phyloP scores from a whole-genome alignment of 257 asterid species.

The Solanum tacnaense region DNA sequence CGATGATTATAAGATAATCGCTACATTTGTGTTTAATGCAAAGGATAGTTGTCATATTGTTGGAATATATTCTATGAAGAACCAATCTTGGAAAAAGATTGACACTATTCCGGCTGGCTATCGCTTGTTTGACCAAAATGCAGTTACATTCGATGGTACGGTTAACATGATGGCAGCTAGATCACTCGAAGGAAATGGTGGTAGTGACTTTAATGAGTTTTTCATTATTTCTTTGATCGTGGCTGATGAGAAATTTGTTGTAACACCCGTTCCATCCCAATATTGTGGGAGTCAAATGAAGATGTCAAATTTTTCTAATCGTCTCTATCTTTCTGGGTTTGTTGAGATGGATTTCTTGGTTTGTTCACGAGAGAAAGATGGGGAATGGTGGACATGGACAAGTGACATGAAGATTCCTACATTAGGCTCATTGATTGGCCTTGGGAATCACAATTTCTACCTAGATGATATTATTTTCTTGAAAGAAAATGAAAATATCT shows the following conservation, averaged over 20 bases:
- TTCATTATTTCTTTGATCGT: background rate
- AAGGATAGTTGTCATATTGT: background rate
- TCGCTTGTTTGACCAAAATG: background rate
- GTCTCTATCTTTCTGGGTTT: background rate
- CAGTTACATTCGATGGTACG: background rate
- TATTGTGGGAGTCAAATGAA: background rate
- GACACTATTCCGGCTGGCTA: background rate
- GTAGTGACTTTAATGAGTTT: background rate
- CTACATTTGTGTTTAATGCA: background rate
- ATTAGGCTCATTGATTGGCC: background rate
- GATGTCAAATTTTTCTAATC: background rate
- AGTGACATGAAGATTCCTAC: background rate
- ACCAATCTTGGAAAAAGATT: background rate
- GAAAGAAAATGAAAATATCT: background rate
- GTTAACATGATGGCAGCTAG: background rate
- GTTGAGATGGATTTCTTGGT: background rate
- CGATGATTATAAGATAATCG: background rate
- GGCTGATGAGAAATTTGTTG: background rate
- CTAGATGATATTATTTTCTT: background rate
- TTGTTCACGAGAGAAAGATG: background rate
- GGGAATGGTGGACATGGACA: background rate
- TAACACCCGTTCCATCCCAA: background rate
- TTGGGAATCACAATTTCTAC: background rate
- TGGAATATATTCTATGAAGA: background rate
- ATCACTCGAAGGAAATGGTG: background rate